A percentile compares a stretch with the other conserved stretches of the same genome.
Evolutionary conservation across 169 alveolate genomes (phyloP).

Genomic region (Eimeria necatrix): DNA sequence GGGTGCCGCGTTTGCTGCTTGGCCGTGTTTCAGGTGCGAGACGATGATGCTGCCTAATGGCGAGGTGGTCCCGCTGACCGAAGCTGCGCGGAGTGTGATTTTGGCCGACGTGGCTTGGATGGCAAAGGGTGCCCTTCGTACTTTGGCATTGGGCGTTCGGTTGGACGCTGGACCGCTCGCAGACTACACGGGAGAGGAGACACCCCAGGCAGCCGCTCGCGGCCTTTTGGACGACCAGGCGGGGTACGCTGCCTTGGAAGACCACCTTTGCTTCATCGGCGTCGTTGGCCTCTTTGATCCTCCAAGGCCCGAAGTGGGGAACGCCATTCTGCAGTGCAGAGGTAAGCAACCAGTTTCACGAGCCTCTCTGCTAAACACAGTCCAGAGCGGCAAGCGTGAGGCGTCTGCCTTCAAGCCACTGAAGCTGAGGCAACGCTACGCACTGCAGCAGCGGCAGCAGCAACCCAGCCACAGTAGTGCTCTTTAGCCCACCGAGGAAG

Average conservation of each 20-base stretch:
- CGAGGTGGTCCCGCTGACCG: conserved; percentile 89
- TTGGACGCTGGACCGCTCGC: conserved; percentile 81
- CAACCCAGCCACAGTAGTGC: too few relatives aligned
- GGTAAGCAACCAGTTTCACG: conserved; percentile 14
- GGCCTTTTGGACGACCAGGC: conserved; percentile 53
- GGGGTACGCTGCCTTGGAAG: conserved; percentile 57
- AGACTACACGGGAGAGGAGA: conserved; percentile 22
- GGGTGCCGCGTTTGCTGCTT: background rate
- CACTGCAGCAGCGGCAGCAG: too few relatives aligned
- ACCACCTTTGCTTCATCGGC: conserved; percentile 92
- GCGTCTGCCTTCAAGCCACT: too few relatives aligned
- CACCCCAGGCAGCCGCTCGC: background rate
- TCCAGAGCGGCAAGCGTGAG: too few relatives aligned
- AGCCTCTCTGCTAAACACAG: too few relatives aligned
- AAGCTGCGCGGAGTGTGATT: conserved; percentile 87
- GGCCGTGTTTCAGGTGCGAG: conserved; percentile 78
- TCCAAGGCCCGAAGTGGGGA: conserved; percentile 97
- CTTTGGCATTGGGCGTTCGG: conserved; percentile 89
- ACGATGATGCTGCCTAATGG: conserved; percentile 91
- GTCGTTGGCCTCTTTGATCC: conserved; percentile 98
- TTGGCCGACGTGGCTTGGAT: conserved; percentile 89
- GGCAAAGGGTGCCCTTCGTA: conserved; percentile 91
- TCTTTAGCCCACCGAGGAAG: too few relatives aligned
- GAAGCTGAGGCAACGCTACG: too few relatives aligned
- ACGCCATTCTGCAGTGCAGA: conserved; percentile 95